These are phyloP conservation scores for Coniosporium tulheliwenetii DNA, from an alignment of 2,329 filamentous ascomycete genomes.

Conservation along the genomic window DNA sequence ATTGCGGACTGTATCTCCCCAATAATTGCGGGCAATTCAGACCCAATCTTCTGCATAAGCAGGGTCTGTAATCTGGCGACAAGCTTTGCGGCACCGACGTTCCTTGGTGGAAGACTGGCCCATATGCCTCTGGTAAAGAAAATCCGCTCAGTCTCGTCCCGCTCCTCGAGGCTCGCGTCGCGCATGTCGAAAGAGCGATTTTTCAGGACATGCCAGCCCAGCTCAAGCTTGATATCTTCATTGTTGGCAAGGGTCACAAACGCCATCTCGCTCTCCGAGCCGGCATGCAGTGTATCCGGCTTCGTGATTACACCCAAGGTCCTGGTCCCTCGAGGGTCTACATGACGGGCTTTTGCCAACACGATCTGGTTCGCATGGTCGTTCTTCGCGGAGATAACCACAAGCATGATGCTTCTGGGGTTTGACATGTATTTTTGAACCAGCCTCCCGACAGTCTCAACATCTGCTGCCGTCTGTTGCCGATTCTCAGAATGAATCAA, in stretches of 20 bases:
- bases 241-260: slow-evolving; percentile 3
- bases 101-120: slow-evolving; percentile 4
- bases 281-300: slow-evolving; percentile 16
- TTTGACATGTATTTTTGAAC: slow-evolving; percentile 24
- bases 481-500: slow-evolving; percentile 14
- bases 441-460: slow-evolving; percentile 21
- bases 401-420: slow-evolving; percentile 23
- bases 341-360: slow-evolving; percentile 21
- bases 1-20: slow-evolving; percentile 6
- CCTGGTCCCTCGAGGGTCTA: slow-evolving; percentile 15
- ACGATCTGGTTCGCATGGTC: slow-evolving; percentile 33
- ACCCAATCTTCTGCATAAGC: slow-evolving; percentile 8
- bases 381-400: slow-evolving; percentile 26
- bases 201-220: slow-evolving; percentile 4
- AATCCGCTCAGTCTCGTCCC: slow-evolving; percentile 6
- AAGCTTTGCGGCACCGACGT: slow-evolving; percentile 8
- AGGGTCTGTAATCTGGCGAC: slow-evolving; percentile 9
- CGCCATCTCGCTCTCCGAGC: slow-evolving; percentile 7
- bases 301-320: slow-evolving; percentile 23
- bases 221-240: slow-evolving; percentile 2
- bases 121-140: slow-evolving; percentile 10
- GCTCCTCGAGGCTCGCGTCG: slow-evolving; percentile 4
- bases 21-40: slow-evolving; percentile 9
- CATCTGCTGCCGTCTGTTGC: slow-evolving; percentile 20
- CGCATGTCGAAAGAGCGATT: slow-evolving; percentile 3